Base-by-base conservation (phyloP, 768 basidiomycete genomes). In the Lyophyllum atratum region DNA sequence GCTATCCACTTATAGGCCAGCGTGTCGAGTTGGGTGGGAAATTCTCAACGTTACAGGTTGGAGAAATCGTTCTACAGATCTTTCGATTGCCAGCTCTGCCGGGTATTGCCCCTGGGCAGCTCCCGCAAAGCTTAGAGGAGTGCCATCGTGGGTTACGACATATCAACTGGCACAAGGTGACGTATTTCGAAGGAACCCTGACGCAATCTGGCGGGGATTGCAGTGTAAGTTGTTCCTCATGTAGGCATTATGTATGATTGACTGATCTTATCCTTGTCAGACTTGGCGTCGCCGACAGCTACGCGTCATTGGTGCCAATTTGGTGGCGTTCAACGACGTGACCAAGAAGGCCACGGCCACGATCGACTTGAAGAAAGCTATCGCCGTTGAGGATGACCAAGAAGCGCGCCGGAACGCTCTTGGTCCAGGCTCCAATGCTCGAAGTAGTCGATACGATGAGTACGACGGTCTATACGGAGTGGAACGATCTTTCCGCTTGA, bases 151-250 rank as follows among this genome's bases (percentile, higher is more conserved):
- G 96, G 1, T 76, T 98, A 61, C 78, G 92, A 57, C 90, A 95
- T 65, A 87, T 93, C 54, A 88, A 89, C 34, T 97, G 94, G 95
- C 94, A 96, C 67, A 95, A 95, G 75, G 83, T 89, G 61, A 92
- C 93, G 21, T 95, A 96, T 72, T 93, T 92, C 72, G 91, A 97
- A 71, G 94, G 96, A 25, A 87, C 86, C 0, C 72, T 98, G 61
- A 98, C 96, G 14, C 96, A 98, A 76, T 85, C 81, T 60, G 96
- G 96, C 15, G 96, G 95, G 10, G 96, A 96, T 68, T 97, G 95
- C 69, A 80, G 76, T 59, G 95, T 97, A 72, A 68, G 92, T 77
- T 28, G 25, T 39, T 39, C 50, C 26, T 45, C 25, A 59, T 15
- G 12, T 34, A 22, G 25, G 21, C 26, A 14, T 52, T 49, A 49